phyloP scores from a whole-genome alignment of 768 basidiomycete species.

The Austroboletus festivus region DNA sequence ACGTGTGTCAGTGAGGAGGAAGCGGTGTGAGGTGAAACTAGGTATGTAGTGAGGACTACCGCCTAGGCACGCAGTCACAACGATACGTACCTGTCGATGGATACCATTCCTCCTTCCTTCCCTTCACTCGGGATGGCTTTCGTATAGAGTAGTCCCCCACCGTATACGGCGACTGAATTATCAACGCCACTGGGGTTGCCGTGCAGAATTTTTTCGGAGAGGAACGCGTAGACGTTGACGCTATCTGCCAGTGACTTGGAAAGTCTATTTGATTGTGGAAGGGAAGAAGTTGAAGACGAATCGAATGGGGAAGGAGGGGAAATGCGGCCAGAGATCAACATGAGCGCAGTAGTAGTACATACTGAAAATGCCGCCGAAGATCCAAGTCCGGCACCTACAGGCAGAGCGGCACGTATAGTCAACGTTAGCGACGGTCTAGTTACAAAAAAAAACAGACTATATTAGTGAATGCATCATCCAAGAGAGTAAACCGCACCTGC shows the following conservation, averaged over 20 bases:
- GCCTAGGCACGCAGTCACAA: neutral
- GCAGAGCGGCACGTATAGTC: slow-evolving; percentile 81
- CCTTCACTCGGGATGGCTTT: slow-evolving; percentile 56
- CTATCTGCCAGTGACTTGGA: slow-evolving; percentile 64
- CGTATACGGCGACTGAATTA: slow-evolving; percentile 90
- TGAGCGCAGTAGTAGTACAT: slow-evolving; percentile 76
- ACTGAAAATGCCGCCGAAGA: slow-evolving; percentile 95
- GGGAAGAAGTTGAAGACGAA: slow-evolving; percentile 6
- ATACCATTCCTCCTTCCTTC: slow-evolving; percentile 78
- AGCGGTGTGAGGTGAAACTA: slow-evolving; percentile 88
- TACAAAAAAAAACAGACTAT: slow-evolving; percentile 4
- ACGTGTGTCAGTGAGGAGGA: slow-evolving; percentile 90
- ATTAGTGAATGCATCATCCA: slow-evolving; percentile 14
- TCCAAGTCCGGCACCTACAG: slow-evolving; percentile 93
- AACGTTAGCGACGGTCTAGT: slow-evolving; percentile 75
- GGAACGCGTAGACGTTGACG: slow-evolving; percentile 91
- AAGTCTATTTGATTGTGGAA: slow-evolving; percentile 54
- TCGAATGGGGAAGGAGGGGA: slow-evolving; percentile 41
- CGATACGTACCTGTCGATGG: slow-evolving; percentile 71
- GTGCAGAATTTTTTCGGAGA: slow-evolving; percentile 93
- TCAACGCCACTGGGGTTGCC: slow-evolving; percentile 98
- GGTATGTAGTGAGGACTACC: neutral
- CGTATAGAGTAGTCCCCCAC: slow-evolving; percentile 89
- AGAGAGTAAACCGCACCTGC: slow-evolving; percentile 47
- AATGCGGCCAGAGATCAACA: slow-evolving; percentile 74